These are phyloP conservation scores for Raffaelea albimanens DNA, from an alignment of 2,329 filamentous ascomycete species.

Conservation along the genomic window DNA sequence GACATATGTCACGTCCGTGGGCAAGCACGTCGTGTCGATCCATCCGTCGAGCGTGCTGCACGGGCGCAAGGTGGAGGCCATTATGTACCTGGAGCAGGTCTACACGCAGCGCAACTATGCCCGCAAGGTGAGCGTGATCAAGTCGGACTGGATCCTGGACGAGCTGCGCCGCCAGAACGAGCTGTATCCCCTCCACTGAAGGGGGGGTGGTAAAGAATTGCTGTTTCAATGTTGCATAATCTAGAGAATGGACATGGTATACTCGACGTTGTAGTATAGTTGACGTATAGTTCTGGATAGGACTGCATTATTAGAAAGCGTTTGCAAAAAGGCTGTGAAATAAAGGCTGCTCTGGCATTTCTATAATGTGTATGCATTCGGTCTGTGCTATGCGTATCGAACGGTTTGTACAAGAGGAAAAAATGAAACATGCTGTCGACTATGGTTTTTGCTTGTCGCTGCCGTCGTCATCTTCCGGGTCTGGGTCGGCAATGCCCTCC, in stretches of 20 bases:
- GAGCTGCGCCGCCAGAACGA: constrained; percentile 14
- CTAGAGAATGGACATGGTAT: no score
- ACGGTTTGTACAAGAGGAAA: constrained; percentile 11
- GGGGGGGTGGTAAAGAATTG: not conserved
- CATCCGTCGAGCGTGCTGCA: constrained; percentile 56
- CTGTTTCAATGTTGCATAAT: no score
- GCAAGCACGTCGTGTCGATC: constrained; percentile 51
- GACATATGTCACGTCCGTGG: constrained; percentile 50
- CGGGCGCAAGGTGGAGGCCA: constrained; percentile 54
- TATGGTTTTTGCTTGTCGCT: not conserved
- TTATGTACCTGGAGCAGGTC: constrained; percentile 60
- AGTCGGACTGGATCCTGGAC: constrained; percentile 49
- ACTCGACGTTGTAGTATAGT: no score
- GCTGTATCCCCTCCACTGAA: not conserved
- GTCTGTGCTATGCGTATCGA: no score
- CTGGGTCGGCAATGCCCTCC: constrained; percentile 5
- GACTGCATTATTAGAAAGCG: no score
- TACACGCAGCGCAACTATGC: constrained; percentile 59
- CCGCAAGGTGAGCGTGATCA: constrained; percentile 54
- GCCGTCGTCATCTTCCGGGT: not conserved
- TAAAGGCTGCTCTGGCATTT: no score
- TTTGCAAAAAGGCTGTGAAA: no score
- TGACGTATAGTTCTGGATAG: no score
- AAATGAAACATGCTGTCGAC: no score
- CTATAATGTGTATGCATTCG: no score